A percentile compares a stretch with the other conserved stretches of the same genome.
Conservation (phyloP, 2,329 filamentous ascomycete species). For the Alternaria infectoria region DNA sequence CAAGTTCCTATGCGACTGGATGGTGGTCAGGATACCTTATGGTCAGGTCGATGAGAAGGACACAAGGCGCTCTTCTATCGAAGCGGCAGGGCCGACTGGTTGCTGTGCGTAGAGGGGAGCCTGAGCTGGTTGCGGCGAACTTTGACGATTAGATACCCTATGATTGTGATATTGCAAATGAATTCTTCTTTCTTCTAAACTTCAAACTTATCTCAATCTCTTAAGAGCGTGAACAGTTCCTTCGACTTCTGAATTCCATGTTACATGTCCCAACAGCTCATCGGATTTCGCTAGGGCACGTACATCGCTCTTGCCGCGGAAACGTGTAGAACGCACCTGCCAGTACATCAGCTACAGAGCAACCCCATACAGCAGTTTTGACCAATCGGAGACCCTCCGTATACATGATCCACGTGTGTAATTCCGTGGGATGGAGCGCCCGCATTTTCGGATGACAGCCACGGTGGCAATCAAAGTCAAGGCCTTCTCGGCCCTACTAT, state of each 20-base stretch:
- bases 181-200: not conserved
- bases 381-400: not conserved
- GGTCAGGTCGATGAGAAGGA: constrained; percentile 32
- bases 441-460: not conserved
- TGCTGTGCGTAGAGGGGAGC: constrained; percentile 29
- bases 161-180: constrained; percentile 5
- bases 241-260: fast-evolving
- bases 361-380: not conserved
- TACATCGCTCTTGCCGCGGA: not conserved
- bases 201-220: no score
- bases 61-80: constrained; percentile 23
- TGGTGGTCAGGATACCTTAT: constrained; percentile 41
- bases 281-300: not conserved
- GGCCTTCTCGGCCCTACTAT: not conserved
- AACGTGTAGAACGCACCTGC: not conserved
- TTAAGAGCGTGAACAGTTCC: no score
- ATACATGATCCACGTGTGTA: not conserved
- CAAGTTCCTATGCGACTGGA: constrained; percentile 75
- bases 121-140: not conserved
- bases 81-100: constrained; percentile 36
- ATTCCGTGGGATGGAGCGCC: not conserved
- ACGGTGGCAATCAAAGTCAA: not conserved
- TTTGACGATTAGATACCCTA: constrained; percentile 8
- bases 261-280: not conserved
- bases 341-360: not conserved